A percentile compares a stretch with the other conserved stretches of the same genome.
phyloP scores from a whole-genome alignment of 306 rosid genomes.

The Castanea mollissima region DNA sequence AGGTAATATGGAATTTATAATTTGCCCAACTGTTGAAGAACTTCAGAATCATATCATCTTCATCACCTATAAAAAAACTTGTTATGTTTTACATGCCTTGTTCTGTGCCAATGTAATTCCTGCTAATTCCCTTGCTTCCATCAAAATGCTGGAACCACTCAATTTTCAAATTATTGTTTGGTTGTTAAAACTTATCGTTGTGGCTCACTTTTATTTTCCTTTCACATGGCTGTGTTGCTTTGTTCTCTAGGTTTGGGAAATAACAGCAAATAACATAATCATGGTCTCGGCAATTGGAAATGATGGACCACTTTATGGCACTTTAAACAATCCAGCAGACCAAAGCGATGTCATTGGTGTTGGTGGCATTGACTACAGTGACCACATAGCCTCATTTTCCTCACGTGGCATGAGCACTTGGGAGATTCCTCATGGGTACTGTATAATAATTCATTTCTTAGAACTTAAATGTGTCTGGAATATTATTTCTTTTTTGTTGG shows the following conservation, averaged over 20 bases:
- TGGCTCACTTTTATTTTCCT: background rate
- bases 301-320: conserved; percentile 98
- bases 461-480: background rate
- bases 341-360: conserved; percentile 97
- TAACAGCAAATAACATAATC: conserved; percentile 91
- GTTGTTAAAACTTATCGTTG: background rate
- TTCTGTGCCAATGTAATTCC: background rate
- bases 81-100: background rate
- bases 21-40: background rate
- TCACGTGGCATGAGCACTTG: conserved; percentile 99
- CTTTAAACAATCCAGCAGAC: conserved; percentile 97
- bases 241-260: conserved; percentile 87
- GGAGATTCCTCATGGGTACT: conserved; percentile 98
- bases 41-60: background rate
- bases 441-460: background rate
- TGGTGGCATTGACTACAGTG: conserved; percentile 97
- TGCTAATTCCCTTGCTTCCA: background rate
- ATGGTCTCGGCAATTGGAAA: conserved; percentile 99
- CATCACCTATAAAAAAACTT: background rate
- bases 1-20: background rate
- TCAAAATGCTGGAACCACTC: background rate
- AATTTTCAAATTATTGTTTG: background rate
- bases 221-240: conserved; percentile 26
- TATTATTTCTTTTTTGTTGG: background rate
- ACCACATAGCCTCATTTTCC: conserved; percentile 97